Evolutionary conservation across 495 filamentous ascomycete genomes (phyloP), one percentile per base, ranked within the genome.

Genomic region (Lindgomyces ingoldianus): DNA sequence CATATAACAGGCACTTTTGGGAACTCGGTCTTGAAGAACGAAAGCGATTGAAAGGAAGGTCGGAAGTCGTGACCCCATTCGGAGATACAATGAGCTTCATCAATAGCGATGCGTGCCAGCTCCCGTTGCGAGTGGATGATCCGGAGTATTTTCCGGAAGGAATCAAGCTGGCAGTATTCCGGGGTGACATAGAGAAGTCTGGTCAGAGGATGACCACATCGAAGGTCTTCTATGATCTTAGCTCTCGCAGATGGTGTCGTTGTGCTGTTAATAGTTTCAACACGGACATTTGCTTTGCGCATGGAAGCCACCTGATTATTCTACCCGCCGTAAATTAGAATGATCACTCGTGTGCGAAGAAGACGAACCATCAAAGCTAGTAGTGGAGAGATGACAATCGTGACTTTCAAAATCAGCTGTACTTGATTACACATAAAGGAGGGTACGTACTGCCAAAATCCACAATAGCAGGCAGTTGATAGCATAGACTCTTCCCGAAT

Each of bases 11-110:
- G 91, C 0, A 96, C 90, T 26, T 87, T 80, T 0, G 92, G 92
- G 61, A 90, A 89, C 21, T 85, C 85, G 26, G 82, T 79, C 62
- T 89, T 90, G 78, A 98, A 96, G 85, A 89, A 96, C 6, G 85
- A 86, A n/a, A 98, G 83, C 24, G 87, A 82, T 67, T 91, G 90
- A 76, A 96, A 97, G 30, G 91, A 87, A 18, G 89, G 89, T n/a
- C 93, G 89, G 70, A 98, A 98, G 74, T 98, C 93, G 73, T 98
- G 93, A 18, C 93, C 93, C 93, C 93, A 98, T 86, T 98, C 93
- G 10, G 89, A 93, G 65, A 98, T 96, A 73, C 93, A 97, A 73
- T 98, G 93, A 14, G 93, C 93, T 77, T 98, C 93, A 75, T 98
- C 93, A 48, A 98, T 87, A 46, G 87, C 93, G 66, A 98, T 84